These are phyloP conservation scores for Beauveria asiatica DNA, from an alignment of 2,329 filamentous ascomycete species.

Conservation along the genomic window DNA sequence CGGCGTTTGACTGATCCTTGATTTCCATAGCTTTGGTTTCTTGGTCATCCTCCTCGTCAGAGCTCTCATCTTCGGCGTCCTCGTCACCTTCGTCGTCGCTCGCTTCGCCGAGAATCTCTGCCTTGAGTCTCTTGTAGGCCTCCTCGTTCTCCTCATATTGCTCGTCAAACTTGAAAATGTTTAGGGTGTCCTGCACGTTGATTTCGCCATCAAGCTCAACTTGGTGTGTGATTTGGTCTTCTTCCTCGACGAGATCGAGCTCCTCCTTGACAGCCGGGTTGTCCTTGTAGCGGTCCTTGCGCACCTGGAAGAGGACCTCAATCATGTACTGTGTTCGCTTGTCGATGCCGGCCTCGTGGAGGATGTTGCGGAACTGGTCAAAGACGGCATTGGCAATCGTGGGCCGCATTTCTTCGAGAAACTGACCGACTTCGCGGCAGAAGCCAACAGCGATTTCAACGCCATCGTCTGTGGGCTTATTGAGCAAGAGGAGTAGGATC, in stretches of 20 bases:
- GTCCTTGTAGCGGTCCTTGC: slow-evolving; percentile 95
- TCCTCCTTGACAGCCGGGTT: slow-evolving; percentile 87
- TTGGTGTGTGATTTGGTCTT: slow-evolving; percentile 93
- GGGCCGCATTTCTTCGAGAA: slow-evolving; percentile 89
- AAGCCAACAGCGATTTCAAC: slow-evolving; percentile 95
- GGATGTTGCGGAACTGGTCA: slow-evolving; percentile 88
- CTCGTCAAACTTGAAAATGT: slow-evolving; percentile 90
- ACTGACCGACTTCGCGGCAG: slow-evolving; percentile 86
- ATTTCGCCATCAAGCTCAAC: slow-evolving; percentile 75
- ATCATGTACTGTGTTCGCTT: slow-evolving; percentile 99
- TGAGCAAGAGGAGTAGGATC: slow-evolving; percentile 81
- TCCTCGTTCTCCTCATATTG: slow-evolving; percentile 88
- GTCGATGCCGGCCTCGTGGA: slow-evolving; percentile 95
- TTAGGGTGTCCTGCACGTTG: slow-evolving; percentile 77
- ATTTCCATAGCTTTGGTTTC: slow-evolving; percentile 85
- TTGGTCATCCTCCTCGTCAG: slow-evolving; percentile 61
- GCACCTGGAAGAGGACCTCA: slow-evolving; percentile 91
- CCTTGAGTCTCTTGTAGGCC: slow-evolving; percentile 81
- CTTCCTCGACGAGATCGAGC: slow-evolving; percentile 90
- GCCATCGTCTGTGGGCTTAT: slow-evolving; percentile 94
- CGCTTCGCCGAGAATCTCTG: slow-evolving; percentile 89
- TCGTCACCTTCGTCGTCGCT: slow-evolving; percentile 74
- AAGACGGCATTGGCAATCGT: slow-evolving; percentile 85
- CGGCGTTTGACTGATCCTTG: slow-evolving; percentile 94
- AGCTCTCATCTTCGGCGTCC: slow-evolving; percentile 56